Evolutionary conservation across 305 asterid genomes (phyloP).

Genomic region (Solanum hybrid): DNA sequence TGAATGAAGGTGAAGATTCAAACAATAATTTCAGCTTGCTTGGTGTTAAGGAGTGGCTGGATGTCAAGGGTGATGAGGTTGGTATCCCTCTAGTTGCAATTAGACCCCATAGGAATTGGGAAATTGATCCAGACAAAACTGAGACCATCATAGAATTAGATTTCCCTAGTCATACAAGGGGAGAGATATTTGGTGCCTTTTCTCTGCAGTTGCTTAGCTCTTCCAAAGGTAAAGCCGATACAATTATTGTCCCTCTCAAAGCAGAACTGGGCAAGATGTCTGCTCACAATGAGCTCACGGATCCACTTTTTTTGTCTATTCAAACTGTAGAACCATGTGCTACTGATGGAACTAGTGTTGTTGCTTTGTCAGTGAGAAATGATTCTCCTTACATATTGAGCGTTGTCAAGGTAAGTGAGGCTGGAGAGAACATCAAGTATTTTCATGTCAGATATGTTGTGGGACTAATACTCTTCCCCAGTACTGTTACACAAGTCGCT

Average conservation of each 20-base stretch:
- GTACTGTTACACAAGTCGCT: slow-evolving; percentile 60
- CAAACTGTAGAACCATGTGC: slow-evolving; percentile 37
- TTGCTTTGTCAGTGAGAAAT: slow-evolving; percentile 52
- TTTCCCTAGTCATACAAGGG: slow-evolving; percentile 42
- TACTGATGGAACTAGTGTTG: slow-evolving; percentile 23
- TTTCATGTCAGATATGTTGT: slow-evolving; percentile 46
- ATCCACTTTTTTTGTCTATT: slow-evolving; percentile 23
- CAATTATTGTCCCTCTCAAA: slow-evolving; percentile 50
- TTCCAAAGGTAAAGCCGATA: slow-evolving; percentile 36
- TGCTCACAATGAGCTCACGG: slow-evolving; percentile 19
- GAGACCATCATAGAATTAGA: slow-evolving; percentile 56
- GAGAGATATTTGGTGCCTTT: slow-evolving; percentile 49
- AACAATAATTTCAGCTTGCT: slow-evolving; percentile 19
- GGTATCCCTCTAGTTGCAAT: slow-evolving; percentile 40
- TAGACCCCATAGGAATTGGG: slow-evolving; percentile 61
- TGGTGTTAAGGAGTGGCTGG: slow-evolving; percentile 42
- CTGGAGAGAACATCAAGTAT: slow-evolving; percentile 28
- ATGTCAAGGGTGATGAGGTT: slow-evolving; percentile 30
- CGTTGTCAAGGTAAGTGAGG: slow-evolving; percentile 36
- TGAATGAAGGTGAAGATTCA: slow-evolving; percentile 22
- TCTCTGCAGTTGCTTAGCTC: slow-evolving; percentile 54
- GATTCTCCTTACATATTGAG: slow-evolving; percentile 40
- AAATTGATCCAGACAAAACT: slow-evolving; percentile 48
- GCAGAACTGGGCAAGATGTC: slow-evolving; percentile 28
- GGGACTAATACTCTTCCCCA: slow-evolving; percentile 71